Conservation (phyloP, 1,139 yeast genomes). For the Suhomyces ambrosiae region DNA sequence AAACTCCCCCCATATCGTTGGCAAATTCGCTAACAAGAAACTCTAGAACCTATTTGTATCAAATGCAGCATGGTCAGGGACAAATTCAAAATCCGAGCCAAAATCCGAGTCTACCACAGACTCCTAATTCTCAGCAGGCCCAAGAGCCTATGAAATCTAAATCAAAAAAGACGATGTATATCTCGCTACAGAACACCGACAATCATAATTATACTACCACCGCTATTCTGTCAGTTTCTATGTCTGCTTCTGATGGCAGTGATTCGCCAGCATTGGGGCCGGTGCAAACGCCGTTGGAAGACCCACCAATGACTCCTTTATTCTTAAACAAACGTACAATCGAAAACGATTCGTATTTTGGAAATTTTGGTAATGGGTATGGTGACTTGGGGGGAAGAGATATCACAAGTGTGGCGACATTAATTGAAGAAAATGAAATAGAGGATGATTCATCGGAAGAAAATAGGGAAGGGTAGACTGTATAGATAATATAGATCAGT, state of each 20-base stretch:
- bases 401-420: constrained; percentile 10
- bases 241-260: constrained; percentile 24
- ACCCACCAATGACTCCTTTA: constrained; percentile 51
- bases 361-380: constrained; percentile 5
- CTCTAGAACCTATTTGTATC: constrained; percentile 21
- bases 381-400: constrained; percentile 3
- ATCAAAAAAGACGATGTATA: constrained; percentile 7
- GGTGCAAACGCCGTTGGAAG: constrained; percentile 48
- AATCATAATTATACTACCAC: constrained; percentile 15
- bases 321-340: constrained; percentile 24
- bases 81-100: no score
- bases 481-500: neutral
- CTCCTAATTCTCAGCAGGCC: no score
- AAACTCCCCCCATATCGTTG: constrained; percentile 51
- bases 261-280: constrained; percentile 44
- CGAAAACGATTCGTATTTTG: constrained; percentile 19
- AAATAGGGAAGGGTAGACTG: neutral
- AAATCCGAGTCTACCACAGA: constrained; percentile 2
- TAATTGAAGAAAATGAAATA: constrained; percentile 16
- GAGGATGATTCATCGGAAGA: constrained; percentile 10
- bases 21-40: constrained; percentile 25
- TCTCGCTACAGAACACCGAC: constrained; percentile 13
- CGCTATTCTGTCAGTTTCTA: constrained; percentile 7
- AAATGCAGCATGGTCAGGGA: constrained; percentile 16
- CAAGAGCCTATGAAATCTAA: no score